These are phyloP conservation scores for Oryza glumipatula DNA, from an alignment of 176 grass and related monocot species.

Conservation along the genomic window DNA sequence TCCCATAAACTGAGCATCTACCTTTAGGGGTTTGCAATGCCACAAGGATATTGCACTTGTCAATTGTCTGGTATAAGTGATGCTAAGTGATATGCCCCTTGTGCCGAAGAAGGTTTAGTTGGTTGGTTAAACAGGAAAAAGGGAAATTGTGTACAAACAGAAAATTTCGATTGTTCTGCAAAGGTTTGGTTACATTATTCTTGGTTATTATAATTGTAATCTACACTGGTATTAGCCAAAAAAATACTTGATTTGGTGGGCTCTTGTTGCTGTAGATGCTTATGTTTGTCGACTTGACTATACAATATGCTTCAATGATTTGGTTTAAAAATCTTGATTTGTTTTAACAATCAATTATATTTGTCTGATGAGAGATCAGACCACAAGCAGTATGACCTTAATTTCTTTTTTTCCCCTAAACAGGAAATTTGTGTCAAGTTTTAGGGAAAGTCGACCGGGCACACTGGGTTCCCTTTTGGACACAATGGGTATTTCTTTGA, in stretches of 20 bases:
- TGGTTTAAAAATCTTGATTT: conserved; percentile 30
- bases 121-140: not conserved
- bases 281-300: not conserved
- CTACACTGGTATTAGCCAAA: not conserved
- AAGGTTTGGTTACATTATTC: not conserved
- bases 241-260: conserved; percentile 29
- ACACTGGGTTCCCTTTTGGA: conserved; percentile 78
- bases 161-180: not conserved
- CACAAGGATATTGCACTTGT: conserved; percentile 14
- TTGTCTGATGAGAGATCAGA: conserved; percentile 3
- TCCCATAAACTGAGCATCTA: not conserved
- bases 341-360: conserved; percentile 19
- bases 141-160: conserved; percentile 7
- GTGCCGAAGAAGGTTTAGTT: conserved; percentile 15
- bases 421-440: conserved; percentile 93
- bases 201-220: not conserved
- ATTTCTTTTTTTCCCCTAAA: not conserved
- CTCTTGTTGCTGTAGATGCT: not conserved
- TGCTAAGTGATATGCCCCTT: conserved; percentile 11
- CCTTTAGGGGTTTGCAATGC: conserved; percentile 5
- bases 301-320: conserved; percentile 21
- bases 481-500: conserved; percentile 61
- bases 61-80: conserved; percentile 20
- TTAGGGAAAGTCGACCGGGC: conserved; percentile 68
- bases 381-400: not conserved